Evolutionary conservation across 495 filamentous ascomycete species (phyloP).

Genomic region (Podospora anserina): DNA sequence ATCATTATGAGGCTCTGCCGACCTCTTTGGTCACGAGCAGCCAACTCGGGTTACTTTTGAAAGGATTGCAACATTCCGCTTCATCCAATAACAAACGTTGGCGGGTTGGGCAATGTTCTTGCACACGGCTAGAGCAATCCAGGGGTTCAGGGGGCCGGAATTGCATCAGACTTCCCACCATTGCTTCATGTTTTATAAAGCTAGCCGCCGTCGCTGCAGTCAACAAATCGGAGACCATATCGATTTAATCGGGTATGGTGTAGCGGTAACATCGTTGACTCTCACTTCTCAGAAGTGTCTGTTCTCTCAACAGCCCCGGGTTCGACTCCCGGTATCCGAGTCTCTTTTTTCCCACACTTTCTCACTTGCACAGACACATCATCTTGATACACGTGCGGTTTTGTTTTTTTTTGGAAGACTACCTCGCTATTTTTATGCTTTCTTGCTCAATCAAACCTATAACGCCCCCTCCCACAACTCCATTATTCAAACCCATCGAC

Average conservation of each 20-base stretch:
- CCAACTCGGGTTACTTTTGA: too few species aligned
- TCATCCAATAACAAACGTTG: too few species aligned
- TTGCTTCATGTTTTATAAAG: neutral
- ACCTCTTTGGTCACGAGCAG: neutral
- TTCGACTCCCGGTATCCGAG: constrained; percentile 25
- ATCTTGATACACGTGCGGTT: neutral
- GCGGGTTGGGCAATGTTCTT: neutral
- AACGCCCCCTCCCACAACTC: neutral
- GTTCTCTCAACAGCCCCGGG: constrained; percentile 19
- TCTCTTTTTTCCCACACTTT: neutral
- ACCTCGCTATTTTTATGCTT: neutral
- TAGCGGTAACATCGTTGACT: constrained; percentile 18
- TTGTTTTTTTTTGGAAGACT: neutral
- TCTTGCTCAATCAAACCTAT: neutral
- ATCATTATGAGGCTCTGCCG: neutral
- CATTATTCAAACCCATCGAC: neutral
- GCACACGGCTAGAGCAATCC: neutral
- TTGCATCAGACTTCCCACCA: neutral
- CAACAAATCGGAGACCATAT: constrained; percentile 15
- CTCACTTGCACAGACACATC: neutral
- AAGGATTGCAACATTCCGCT: too few species aligned
- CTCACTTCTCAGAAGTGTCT: constrained; percentile 46
- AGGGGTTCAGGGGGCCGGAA: neutral
- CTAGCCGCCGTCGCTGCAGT: neutral
- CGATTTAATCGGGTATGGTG: constrained; percentile 16